A percentile compares a stretch with the other conserved stretches of the same genome.
Evolutionary conservation across 352 stramenopile species (phyloP).

Genomic region (Peronospora belbahrii): DNA sequence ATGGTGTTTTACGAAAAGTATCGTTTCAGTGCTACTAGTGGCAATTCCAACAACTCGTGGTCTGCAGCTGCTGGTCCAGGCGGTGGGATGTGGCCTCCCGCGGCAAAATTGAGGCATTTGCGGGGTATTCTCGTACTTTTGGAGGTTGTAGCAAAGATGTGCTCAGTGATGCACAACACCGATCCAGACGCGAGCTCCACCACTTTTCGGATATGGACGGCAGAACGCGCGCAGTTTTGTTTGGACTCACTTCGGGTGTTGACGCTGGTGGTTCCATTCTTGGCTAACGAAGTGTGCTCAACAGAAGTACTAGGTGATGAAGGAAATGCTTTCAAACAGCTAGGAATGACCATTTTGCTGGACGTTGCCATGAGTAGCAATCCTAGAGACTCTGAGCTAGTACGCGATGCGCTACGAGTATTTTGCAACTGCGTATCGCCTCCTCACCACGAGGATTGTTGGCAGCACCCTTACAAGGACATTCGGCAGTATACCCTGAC

Average conservation of each 20-base stretch:
- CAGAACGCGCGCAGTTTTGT: slow-evolving; percentile 74
- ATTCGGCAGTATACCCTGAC: slow-evolving; percentile 76
- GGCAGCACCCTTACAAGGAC: slow-evolving; percentile 80
- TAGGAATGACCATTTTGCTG: slow-evolving; percentile 64
- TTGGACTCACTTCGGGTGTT: slow-evolving; percentile 68
- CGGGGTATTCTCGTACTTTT: slow-evolving; percentile 70
- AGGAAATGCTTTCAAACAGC: slow-evolving; percentile 25
- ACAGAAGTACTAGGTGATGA: slow-evolving; percentile 61
- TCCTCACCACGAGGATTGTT: slow-evolving; percentile 70
- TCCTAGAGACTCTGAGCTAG: slow-evolving; percentile 57
- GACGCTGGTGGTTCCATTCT: slow-evolving; percentile 59
- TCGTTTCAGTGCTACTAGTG: slow-evolving; percentile 52
- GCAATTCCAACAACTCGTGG: slow-evolving; percentile 43
- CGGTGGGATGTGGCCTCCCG: slow-evolving; percentile 60
- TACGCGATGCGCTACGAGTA: slow-evolving; percentile 62
- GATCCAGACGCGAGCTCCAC: slow-evolving; percentile 49
- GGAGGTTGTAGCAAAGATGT: slow-evolving; percentile 69
- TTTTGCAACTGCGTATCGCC: slow-evolving; percentile 82
- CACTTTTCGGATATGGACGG: slow-evolving; percentile 56
- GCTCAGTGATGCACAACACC: slow-evolving; percentile 42
- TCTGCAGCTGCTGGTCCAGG: slow-evolving; percentile 43
- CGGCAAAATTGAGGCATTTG: slow-evolving; percentile 66
- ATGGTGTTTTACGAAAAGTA: slow-evolving; percentile 82
- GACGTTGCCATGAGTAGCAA: slow-evolving; percentile 74
- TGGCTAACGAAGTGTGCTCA: slow-evolving; percentile 69